Base-by-base conservation (phyloP, 2,329 filamentous ascomycete genomes). In the Cadophora malorum region DNA sequence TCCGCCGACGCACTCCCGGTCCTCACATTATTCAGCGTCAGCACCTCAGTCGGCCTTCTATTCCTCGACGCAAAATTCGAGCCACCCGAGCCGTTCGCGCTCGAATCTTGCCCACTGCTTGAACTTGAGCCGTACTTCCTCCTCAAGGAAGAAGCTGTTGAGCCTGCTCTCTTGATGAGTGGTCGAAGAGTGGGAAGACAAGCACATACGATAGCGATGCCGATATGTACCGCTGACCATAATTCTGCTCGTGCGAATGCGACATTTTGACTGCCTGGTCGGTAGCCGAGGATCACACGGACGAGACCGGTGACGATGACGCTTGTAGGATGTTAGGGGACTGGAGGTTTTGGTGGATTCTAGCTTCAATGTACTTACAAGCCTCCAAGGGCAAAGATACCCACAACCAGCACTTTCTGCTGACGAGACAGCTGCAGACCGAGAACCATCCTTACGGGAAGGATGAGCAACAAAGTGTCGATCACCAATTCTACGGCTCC, bases 221-320 rank as follows among this genome's bases (percentile, higher is more conserved):
- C 47, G n/a, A 53, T 53, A 33, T 63, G 61, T 19, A 63, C 49
- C 3, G 61, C 61, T 21, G 61, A 63, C 61, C 61, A 63, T 28
- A 63, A 47, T 53, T 63, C 61, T 25, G 61, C 61, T 52, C 61
- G 28, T 4, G 47, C 47, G n/a, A 63, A 63, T 4, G 61, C 61
- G 5, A 63, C 61, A 47, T 63, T 63, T 35, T 63, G 47, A 33
- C 61, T 63, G n/a, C 61, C 61, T 33, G 61, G 61, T 5, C 47
- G 33, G 21, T 63, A 63, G 16, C 61, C 61, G 10, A 53, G n/a
- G n/a, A 63, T 53, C 3, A 63, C 61, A 35, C 61, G 61, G 21
- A 63, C 61, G 19, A 63, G 47, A 21, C 47, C 61, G 2, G 61
- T 63, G 21, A 63, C 47, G 2, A 63, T 63, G n/a, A 63, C 61